Percentiles rank a stretch among this genome's conserved stretches.
These are phyloP conservation scores for Boletus sensibilis DNA, from an alignment of 768 basidiomycete genomes.

Conservation along the genomic window DNA sequence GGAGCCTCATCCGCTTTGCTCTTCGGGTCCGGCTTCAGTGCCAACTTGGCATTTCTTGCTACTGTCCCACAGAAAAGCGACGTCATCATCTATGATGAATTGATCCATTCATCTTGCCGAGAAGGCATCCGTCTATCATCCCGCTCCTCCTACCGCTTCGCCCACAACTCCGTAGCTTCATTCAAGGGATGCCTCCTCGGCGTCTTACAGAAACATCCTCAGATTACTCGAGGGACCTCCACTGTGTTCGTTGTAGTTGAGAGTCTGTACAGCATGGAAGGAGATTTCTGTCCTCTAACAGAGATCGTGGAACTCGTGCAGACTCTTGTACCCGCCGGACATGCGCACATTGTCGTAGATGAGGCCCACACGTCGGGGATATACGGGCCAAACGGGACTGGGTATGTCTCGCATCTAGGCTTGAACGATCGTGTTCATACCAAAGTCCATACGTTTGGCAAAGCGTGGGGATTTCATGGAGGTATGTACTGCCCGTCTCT, in stretches of 20 bases:
- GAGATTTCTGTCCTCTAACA: constrained; percentile 48
- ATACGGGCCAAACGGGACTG: constrained; percentile 49
- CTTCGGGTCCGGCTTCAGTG: constrained; percentile 54
- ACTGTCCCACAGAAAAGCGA: constrained; percentile 46
- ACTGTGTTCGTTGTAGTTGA: constrained; percentile 52
- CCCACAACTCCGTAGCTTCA: constrained; percentile 44
- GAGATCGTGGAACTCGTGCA: constrained; percentile 43
- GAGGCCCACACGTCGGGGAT: constrained; percentile 59
- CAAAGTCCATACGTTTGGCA: constrained; percentile 54
- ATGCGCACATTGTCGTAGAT: constrained; percentile 49
- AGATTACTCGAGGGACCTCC: constrained; percentile 23
- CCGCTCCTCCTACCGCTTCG: constrained; percentile 34
- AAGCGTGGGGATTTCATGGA: constrained; percentile 32
- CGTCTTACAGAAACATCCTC: constrained; percentile 24
- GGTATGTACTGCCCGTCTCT: constrained; percentile 2
- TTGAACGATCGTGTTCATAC: constrained; percentile 44
- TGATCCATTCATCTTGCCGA: constrained; percentile 50
- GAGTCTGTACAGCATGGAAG: constrained; percentile 62
- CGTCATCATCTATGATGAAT: constrained; percentile 51
- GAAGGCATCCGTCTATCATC: constrained; percentile 49
- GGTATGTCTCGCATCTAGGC: constrained; percentile 41
- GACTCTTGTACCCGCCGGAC: constrained; percentile 34
- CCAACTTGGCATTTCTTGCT: constrained; percentile 50
- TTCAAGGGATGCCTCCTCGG: constrained; percentile 32
- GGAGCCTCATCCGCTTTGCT: constrained; percentile 43